Conservation (phyloP, 2,329 filamentous ascomycete species). For the Mycogone perniciosa region DNA sequence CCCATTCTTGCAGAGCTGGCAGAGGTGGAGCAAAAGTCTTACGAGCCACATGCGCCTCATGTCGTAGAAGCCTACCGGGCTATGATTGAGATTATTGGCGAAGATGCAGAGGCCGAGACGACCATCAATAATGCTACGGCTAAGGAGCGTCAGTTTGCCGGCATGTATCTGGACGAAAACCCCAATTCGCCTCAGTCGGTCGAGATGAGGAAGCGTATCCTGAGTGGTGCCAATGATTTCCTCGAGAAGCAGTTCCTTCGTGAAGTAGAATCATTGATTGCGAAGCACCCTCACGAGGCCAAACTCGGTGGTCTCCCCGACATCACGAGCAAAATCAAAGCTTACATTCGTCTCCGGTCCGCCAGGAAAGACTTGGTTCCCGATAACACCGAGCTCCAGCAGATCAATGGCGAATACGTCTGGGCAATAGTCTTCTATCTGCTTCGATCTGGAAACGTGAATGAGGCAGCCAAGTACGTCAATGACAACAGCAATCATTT, state of each 20-base stretch:
- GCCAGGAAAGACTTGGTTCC: slow-evolving; percentile 77
- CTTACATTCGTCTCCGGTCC: slow-evolving; percentile 77
- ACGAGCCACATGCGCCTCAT: slow-evolving; percentile 65
- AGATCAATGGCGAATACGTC: slow-evolving; percentile 73
- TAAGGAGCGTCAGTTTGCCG: slow-evolving; percentile 68
- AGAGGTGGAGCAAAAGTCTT: slow-evolving; percentile 63
- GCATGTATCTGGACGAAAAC: slow-evolving; percentile 70
- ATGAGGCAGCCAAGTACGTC: slow-evolving; percentile 82
- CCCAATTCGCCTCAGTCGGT: slow-evolving; percentile 57
- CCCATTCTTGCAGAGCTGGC: slow-evolving; percentile 72
- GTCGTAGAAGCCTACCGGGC: slow-evolving; percentile 78
- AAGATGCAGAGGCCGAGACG: slow-evolving; percentile 56
- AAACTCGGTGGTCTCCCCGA: slow-evolving; percentile 85
- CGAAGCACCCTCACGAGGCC: slow-evolving; percentile 80
- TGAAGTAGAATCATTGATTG: slow-evolving; percentile 70
- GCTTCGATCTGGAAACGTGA: slow-evolving; percentile 74
- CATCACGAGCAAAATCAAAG: slow-evolving; percentile 82
- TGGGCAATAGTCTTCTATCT: slow-evolving; percentile 96
- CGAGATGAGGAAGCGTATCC: slow-evolving; percentile 68
- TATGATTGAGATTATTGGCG: slow-evolving; percentile 70
- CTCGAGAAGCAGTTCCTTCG: slow-evolving; percentile 76
- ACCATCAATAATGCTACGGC: slow-evolving; percentile 57
- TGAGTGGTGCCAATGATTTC: slow-evolving; percentile 71
- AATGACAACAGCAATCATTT: slow-evolving; percentile 73
- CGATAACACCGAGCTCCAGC: slow-evolving; percentile 74